Base-by-base conservation (phyloP, 202 grass and related monocot species). In the Zizania palustris region DNA sequence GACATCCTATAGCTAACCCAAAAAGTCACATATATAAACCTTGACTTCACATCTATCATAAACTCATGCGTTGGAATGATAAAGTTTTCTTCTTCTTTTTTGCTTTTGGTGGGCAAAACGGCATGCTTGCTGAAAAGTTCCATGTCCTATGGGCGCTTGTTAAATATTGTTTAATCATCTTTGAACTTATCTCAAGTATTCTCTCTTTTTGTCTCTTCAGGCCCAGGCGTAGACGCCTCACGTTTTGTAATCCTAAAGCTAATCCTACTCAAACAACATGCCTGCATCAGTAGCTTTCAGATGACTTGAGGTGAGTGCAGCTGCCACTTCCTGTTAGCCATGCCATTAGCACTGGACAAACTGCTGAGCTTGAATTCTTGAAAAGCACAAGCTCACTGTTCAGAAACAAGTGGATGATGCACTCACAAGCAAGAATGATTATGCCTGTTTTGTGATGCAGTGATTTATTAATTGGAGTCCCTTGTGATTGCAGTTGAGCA, bases 361-460 rank as follows among this genome's bases (percentile, higher is more conserved):
- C 44, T 58, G n/a, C 15, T 61, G 62, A 44, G 19, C 33, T 82
- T 74, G n/a, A n/a, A n/a, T n/a, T n/a, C n/a, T n/a, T n/a, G 76
- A 80, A 62, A 70, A 49, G 28, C 84, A 63, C 5, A 80, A 60
- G 63, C 70, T 83, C 80, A 83, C 59, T 40, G 59, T 65, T 62
- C 9, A 66, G 49, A 51, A 60, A 53, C 58, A 80, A 75, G 76
- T 87, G 80, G 84, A 39, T 87, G 70, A 72, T 77, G 71, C 84
- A 80, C 75, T 90, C 64, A 80, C 72, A 20, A 9, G 34, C 59
- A 13, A 65, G n/a, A 72, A 84, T 88, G 71, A 76, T 75, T 74
- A 11, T 58, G 37, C 65, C 57, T 79, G 7, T 42, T 79, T 77
- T 71, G 3, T 41, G 73, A 15, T 58, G 19, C 80, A 79, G 55